phyloP scores from a whole-genome alignment of 768 basidiomycete genomes.

The Russula sp. region DNA sequence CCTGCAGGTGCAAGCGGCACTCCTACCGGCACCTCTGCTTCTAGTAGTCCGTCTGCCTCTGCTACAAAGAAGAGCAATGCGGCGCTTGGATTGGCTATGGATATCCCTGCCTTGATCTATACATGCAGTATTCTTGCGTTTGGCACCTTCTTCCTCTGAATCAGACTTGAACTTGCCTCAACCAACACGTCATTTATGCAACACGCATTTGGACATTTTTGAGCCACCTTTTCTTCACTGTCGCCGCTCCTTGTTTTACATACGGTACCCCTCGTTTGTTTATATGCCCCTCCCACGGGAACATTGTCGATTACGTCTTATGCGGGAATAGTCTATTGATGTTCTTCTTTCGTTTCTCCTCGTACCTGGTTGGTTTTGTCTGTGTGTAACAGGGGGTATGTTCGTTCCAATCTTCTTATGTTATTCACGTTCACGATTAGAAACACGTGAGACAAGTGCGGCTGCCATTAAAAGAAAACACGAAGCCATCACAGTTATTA shows the following conservation, averaged over 20 bases:
- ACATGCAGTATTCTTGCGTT: constrained; percentile 8
- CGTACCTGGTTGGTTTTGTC: not conserved
- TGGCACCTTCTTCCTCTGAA: constrained; percentile 13
- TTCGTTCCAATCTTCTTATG: not conserved
- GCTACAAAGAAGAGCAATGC: constrained; percentile 4
- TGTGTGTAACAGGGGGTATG: not conserved
- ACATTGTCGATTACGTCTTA: constrained; percentile 8
- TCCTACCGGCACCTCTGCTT: not conserved
- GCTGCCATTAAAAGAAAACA: not conserved
- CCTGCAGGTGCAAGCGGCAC: not conserved
- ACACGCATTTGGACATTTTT: not conserved
- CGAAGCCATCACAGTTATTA: constrained; percentile 5
- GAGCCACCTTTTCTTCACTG: not conserved
- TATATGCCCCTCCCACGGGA: not conserved
- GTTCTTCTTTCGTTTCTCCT: not conserved
- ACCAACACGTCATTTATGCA: not conserved
- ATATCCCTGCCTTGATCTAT: constrained; percentile 5
- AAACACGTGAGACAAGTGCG: not conserved
- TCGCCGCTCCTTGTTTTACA: not conserved
- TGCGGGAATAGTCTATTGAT: constrained; percentile 1
- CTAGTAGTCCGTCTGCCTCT: constrained; percentile 4
- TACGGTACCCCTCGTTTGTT: not conserved
- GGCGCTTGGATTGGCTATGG: not conserved
- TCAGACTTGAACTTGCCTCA: not conserved
- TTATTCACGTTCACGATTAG: not conserved